These are phyloP conservation scores for Rehmannia glutinosa DNA, from an alignment of 257 asterid genomes.

Conservation along the genomic window DNA sequence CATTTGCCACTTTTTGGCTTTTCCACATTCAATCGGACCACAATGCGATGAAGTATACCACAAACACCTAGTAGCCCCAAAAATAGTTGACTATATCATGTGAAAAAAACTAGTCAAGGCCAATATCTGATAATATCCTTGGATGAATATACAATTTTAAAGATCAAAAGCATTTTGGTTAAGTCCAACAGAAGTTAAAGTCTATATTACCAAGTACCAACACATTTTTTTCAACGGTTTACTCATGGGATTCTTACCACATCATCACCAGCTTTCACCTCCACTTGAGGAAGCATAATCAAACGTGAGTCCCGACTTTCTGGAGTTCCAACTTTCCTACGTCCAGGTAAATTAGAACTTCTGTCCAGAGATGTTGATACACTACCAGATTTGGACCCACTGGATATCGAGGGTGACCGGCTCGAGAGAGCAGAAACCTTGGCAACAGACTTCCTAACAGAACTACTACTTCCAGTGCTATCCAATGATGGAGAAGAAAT, in stretches of 20 bases:
- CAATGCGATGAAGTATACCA: slow-evolving; percentile 3
- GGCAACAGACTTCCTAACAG: slow-evolving; percentile 44
- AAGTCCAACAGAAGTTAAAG: not conserved
- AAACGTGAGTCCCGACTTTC: slow-evolving; percentile 83
- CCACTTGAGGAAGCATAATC: slow-evolving; percentile 94
- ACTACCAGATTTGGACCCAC: slow-evolving; percentile 58
- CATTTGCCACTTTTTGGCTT: slow-evolving; percentile 1
- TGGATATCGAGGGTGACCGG: slow-evolving; percentile 56
- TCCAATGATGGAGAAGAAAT: slow-evolving; percentile 64
- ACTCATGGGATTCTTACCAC: slow-evolving; percentile 54
- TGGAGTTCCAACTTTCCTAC: slow-evolving; percentile 67
- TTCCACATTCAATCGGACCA: not conserved
- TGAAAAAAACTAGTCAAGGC: not conserved
- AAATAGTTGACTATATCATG: slow-evolving; percentile 10
- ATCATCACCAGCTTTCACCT: slow-evolving; percentile 86
- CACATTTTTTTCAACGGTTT: not conserved
- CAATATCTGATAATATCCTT: slow-evolving; percentile 4
- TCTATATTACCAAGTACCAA: not conserved
- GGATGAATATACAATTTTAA: slow-evolving; percentile 1
- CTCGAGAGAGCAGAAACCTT: slow-evolving; percentile 47
- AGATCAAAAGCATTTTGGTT: not conserved
- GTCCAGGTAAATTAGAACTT: slow-evolving; percentile 47
- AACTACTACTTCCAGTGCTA: slow-evolving; percentile 60
- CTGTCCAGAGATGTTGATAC: slow-evolving; percentile 47
- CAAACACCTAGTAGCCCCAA: not conserved